phyloP scores from a whole-genome alignment of 371 early-diverging fungal genomes.

The Parasitella parasitica region DNA sequence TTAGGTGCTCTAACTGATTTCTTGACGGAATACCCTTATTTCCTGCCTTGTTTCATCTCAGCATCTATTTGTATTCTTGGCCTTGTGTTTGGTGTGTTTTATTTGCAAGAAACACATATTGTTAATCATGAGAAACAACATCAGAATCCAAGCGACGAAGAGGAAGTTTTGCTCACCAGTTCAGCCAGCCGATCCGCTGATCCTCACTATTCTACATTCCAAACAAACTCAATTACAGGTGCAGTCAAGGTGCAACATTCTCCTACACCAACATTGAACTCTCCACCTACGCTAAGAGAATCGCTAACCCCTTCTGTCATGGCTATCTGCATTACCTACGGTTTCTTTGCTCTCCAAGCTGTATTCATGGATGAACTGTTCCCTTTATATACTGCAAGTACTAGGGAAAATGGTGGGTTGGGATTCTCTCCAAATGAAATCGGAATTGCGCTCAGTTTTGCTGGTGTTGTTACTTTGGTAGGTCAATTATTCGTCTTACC shows the following conservation, averaged over 20 bases:
- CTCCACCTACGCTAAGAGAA: conserved; percentile 32
- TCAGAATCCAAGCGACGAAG: conserved; percentile 15
- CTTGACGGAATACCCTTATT: conserved; percentile 73
- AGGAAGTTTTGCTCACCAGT: conserved; percentile 6
- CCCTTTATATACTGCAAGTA: conserved; percentile 60
- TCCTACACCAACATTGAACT: conserved; percentile 25
- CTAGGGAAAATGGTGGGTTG: conserved; percentile 58
- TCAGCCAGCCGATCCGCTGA: neutral
- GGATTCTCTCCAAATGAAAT: conserved; percentile 55
- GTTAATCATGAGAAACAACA: neutral
- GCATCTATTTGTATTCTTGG: conserved; percentile 63
- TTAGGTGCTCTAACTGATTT: conserved; percentile 45
- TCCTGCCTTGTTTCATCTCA: conserved; percentile 81
- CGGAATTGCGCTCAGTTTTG: conserved; percentile 59
- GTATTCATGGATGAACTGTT: conserved; percentile 57
- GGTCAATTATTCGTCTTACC: conserved; percentile 66
- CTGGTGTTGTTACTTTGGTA: conserved; percentile 53
- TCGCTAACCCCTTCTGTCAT: conserved; percentile 39
- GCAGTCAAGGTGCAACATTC: conserved; percentile 10
- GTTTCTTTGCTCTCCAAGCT: conserved; percentile 34
- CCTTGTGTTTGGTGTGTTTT: conserved; percentile 64
- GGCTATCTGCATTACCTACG: conserved; percentile 36
- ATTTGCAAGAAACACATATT: conserved; percentile 72
- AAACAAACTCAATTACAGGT: neutral
- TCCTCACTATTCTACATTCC: conserved; percentile 24